phyloP scores from a whole-genome alignment of 2,329 filamentous ascomycete genomes.

The Coniosporium tulheliwenetii region DNA sequence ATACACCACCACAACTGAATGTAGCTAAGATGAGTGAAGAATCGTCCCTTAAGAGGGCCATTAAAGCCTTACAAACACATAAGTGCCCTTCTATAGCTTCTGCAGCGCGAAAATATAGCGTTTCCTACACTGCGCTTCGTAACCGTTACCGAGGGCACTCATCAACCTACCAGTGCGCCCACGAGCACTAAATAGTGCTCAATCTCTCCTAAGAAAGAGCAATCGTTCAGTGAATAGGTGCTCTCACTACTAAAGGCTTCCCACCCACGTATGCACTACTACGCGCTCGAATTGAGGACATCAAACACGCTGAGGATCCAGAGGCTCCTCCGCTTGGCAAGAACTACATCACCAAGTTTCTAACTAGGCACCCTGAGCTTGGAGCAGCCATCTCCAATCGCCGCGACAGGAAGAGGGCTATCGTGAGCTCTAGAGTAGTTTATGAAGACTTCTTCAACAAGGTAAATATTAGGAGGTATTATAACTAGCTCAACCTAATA shows the following conservation, averaged over 20 bases:
- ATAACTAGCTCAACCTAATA: background rate
- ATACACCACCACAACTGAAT: background rate
- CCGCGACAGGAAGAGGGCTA: background rate
- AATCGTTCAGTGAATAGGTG: background rate
- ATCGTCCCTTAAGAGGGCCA: background rate
- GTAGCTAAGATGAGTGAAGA: background rate
- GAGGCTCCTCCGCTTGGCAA: background rate
- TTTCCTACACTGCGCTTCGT: background rate
- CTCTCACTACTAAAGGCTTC: slow-evolving; percentile 1
- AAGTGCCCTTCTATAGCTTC: background rate
- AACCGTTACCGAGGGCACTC: background rate
- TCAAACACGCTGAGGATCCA: background rate
- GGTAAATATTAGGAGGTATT: background rate
- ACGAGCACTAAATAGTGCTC: background rate
- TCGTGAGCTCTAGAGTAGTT: background rate
- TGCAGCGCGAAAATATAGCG: background rate
- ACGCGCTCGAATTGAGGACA: background rate
- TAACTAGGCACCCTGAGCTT: background rate
- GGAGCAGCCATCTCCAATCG: background rate
- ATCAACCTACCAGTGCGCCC: background rate
- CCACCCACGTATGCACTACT: background rate
- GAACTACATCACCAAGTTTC: background rate
- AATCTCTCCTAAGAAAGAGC: background rate
- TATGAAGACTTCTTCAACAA: background rate
- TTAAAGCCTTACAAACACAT: background rate